phyloP scores from a whole-genome alignment of 2,329 filamentous ascomycete genomes.

The Fusarium sororula region DNA sequence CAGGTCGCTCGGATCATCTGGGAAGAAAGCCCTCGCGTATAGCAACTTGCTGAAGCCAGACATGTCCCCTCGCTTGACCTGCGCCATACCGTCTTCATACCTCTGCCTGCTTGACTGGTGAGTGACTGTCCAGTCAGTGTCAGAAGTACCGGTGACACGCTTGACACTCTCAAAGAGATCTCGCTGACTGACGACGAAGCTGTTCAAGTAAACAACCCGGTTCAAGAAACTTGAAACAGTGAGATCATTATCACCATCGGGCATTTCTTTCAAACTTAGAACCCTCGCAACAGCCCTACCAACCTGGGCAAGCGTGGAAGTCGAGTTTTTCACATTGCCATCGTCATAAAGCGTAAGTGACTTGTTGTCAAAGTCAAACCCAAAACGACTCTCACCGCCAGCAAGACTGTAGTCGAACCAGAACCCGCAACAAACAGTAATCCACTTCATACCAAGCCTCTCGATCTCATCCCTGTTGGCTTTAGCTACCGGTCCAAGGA shows the following conservation, averaged over 20 bases:
- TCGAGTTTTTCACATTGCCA: slow-evolving; percentile 48
- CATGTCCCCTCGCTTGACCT: slow-evolving; percentile 52
- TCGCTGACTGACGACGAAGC: slow-evolving; percentile 66
- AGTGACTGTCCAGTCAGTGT: slow-evolving; percentile 67
- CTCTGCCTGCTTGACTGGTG: slow-evolving; percentile 57
- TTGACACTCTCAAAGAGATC: slow-evolving; percentile 70
- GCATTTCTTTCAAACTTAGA: slow-evolving; percentile 56
- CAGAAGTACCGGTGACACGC: slow-evolving; percentile 64
- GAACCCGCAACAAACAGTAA: slow-evolving; percentile 61
- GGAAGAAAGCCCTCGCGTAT: slow-evolving; percentile 62
- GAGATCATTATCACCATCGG: slow-evolving; percentile 47
- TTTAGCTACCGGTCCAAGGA: slow-evolving; percentile 33
- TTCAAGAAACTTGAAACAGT: slow-evolving; percentile 54
- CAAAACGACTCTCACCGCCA: slow-evolving; percentile 49
- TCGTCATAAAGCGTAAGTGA: slow-evolving; percentile 60
- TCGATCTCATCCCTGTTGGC: slow-evolving; percentile 50
- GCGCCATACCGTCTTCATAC: slow-evolving; percentile 55
- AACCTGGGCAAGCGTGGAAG: slow-evolving; percentile 63
- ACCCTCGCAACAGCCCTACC: slow-evolving; percentile 61
- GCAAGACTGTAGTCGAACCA: slow-evolving; percentile 64
- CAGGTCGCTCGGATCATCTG: slow-evolving; percentile 42
- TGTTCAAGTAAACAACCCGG: slow-evolving; percentile 59
- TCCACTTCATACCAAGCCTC: slow-evolving; percentile 52
- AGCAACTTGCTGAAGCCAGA: slow-evolving; percentile 58
- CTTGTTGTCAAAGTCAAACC: slow-evolving; percentile 58